Conservation (phyloP, 257 asterid species). For the Solanum clarkiae region DNA sequence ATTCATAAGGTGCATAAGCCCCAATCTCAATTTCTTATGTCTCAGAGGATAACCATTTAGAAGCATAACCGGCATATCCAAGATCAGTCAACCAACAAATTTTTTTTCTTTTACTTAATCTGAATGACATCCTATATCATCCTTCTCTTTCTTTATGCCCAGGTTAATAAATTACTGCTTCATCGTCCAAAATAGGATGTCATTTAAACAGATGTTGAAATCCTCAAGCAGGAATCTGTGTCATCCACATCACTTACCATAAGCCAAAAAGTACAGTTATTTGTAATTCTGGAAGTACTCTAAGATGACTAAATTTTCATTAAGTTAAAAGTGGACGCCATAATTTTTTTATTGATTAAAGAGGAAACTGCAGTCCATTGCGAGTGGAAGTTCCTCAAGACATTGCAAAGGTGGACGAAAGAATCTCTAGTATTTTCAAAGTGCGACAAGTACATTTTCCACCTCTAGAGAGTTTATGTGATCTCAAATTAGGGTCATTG, state of each 20-base stretch:
- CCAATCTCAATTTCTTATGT: background rate
- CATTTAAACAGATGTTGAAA: background rate
- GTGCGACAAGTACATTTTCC: background rate
- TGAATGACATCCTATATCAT: background rate
- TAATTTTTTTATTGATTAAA: background rate
- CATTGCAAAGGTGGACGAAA: background rate
- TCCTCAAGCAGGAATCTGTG: background rate
- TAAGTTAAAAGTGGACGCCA: background rate
- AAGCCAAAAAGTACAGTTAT: background rate
- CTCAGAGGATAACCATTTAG: background rate
- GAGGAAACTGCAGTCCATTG: background rate
- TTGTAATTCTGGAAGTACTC: background rate
- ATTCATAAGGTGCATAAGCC: background rate
- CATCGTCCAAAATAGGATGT: background rate
- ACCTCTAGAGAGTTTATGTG: background rate
- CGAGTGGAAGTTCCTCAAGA: background rate
- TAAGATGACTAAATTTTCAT: background rate
- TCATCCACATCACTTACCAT: background rate
- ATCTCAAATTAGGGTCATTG: background rate
- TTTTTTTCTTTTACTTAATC: background rate
- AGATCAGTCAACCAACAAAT: background rate
- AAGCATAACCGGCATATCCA: background rate
- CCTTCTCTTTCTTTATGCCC: background rate
- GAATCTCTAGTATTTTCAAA: background rate
- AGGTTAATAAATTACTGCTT: background rate